These are phyloP conservation scores for Dactylellina sp. DNA, from an alignment of 2,329 filamentous ascomycete genomes.

Conservation along the genomic window DNA sequence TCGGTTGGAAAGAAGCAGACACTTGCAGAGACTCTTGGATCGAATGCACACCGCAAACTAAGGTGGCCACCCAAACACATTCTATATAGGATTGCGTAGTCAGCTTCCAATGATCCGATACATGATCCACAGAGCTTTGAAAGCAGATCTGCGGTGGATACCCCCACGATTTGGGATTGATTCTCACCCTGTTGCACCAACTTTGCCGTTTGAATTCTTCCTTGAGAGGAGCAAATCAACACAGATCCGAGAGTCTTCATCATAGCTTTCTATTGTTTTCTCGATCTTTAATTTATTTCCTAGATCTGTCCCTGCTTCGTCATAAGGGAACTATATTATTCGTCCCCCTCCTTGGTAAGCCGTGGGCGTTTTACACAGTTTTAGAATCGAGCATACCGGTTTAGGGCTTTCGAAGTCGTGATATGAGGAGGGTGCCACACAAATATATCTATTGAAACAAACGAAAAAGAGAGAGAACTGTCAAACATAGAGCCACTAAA, in stretches of 20 bases:
- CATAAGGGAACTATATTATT: constrained; percentile 74
- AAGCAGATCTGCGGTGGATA: too few species aligned
- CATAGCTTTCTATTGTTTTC: constrained; percentile 84
- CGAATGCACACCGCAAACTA: constrained; percentile 71
- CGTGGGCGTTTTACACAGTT: not conserved
- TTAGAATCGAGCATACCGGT: constrained; percentile 64
- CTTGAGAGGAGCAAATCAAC: constrained; percentile 78
- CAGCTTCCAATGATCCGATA: too few species aligned
- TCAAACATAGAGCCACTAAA: not conserved
- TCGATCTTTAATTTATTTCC: constrained; percentile 86
- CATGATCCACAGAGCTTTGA: too few species aligned
- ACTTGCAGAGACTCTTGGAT: constrained; percentile 78
- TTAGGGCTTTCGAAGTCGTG: constrained; percentile 92
- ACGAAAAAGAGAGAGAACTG: not conserved
- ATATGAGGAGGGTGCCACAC: constrained; percentile 88
- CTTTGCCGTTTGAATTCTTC: constrained; percentile 81
- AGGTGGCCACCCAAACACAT: constrained; percentile 97
- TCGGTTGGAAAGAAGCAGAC: constrained; percentile 95
- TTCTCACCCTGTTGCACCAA: constrained; percentile 72
- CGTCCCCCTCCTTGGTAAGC: not conserved
- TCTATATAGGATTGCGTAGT: too few species aligned
- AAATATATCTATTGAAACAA: constrained; percentile 86
- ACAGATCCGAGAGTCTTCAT: constrained; percentile 77
- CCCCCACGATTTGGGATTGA: too few species aligned
- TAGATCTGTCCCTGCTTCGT: constrained; percentile 85